Base-by-base conservation (phyloP, 192 early-diverging fungal genomes). In the Backusella westeae region DNA sequence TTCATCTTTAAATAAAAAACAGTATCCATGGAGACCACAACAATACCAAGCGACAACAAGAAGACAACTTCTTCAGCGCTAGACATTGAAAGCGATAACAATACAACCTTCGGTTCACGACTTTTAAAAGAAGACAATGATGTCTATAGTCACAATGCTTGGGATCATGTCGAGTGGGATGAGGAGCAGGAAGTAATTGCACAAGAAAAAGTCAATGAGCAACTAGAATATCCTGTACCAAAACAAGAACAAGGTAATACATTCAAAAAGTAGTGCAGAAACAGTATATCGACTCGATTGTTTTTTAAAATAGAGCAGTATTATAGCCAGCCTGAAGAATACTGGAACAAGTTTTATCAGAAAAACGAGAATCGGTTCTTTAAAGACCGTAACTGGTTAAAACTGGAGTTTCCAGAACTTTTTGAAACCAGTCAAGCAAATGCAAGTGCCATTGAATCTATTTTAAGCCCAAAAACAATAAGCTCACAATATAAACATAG, bases 351-450 rank as follows among this genome's bases (percentile, higher is more conserved):
- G 34, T 95, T 95, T 75, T 93, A 94, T 80, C 85, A 90, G 69
- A 92, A 91, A 82, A 94, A 95, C 67, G 89, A 92, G 35, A 95
- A 93, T 74, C 87, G 90, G 59, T 98, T 99, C 83, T 99, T 97
- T 87, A 97, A 98, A 79, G 97, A 99, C 83, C 88, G 98, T 39
- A 93, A 98, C 82, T 99, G 98, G 97, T 90, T 95, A 6, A 90
- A 93, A 71, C 80, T 96, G 12, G 97, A 98, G 85, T 99, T 98
- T 82, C 92, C 93, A 52, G 96, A 99, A 78, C 86, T 99, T 46
- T 91, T 91, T 66, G 73, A 78, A 14, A 78, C 82, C 21, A 81
- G 82, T 23, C 76, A 82, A 66, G 78, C 77, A 6, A 74, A 86
- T 19, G 86, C 86, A 87, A 73, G 83, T 32, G 32, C 2, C 32